These are phyloP conservation scores for Eleusine indica DNA, from an alignment of 176 grass and related monocot genomes.

Conservation along the genomic window DNA sequence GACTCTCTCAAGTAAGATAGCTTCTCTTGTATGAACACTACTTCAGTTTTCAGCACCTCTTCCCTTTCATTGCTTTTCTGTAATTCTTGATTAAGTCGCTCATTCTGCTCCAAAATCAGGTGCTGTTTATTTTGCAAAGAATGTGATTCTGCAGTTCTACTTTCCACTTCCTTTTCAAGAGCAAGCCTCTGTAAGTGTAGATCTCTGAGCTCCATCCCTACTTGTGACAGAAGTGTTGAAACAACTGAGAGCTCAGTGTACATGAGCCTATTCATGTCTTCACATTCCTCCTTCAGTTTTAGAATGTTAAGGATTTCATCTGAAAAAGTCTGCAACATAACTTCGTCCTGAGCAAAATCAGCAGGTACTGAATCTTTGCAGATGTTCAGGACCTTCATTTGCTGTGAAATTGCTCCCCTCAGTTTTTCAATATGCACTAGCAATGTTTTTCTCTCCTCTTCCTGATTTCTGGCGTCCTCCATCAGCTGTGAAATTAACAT, in stretches of 20 bases:
- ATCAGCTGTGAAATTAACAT: conserved; percentile 64
- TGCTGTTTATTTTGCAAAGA: conserved; percentile 51
- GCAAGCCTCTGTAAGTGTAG: conserved; percentile 57
- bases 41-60: conserved; percentile 56
- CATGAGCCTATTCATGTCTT: conserved; percentile 62
- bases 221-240: conserved; percentile 61
- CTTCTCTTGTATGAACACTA: conserved; percentile 48
- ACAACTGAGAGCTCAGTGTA: conserved; percentile 68
- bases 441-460: conserved; percentile 55
- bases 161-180: conserved; percentile 61
- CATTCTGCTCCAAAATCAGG: conserved; percentile 50
- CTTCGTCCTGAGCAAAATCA: conserved; percentile 60
- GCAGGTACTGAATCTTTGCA: conserved; percentile 49
- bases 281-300: conserved; percentile 57
- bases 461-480: conserved; percentile 52
- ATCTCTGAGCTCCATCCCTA: conserved; percentile 66
- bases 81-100: conserved; percentile 54
- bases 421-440: conserved; percentile 61
- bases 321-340: conserved; percentile 59
- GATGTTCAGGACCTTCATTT: conserved; percentile 65
- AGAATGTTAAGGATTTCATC: conserved; percentile 59
- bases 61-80: conserved; percentile 55
- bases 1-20: conserved; percentile 46
- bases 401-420: conserved; percentile 59
- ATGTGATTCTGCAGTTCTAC: conserved; percentile 40